Evolutionary conservation across 306 rosid species (phyloP).

Genomic region (Citrullus amarus): DNA sequence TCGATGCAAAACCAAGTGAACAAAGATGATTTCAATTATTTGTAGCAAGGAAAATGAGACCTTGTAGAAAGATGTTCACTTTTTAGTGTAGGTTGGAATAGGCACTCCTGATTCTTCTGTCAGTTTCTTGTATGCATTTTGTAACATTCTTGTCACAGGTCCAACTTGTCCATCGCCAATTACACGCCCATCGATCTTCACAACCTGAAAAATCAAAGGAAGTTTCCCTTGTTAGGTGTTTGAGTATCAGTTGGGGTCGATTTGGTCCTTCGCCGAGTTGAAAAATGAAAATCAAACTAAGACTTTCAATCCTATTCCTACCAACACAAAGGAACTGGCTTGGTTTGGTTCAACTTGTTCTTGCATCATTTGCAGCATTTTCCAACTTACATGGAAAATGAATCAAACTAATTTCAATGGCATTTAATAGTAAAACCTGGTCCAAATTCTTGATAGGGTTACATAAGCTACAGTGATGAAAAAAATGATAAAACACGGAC

Average conservation of each 20-base stretch:
- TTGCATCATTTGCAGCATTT: background rate
- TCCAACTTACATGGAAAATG: background rate
- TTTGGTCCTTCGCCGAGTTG: background rate
- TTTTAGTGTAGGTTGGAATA: conserved; percentile 30
- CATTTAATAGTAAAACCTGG: background rate
- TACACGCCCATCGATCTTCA: conserved; percentile 77
- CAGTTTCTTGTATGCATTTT: conserved; percentile 53
- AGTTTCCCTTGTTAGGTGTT: background rate
- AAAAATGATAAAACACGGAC: background rate
- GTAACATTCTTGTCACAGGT: conserved; percentile 51
- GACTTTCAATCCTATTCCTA: background rate
- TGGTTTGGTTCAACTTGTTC: background rate
- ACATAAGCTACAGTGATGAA: background rate
- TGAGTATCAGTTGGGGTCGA: background rate
- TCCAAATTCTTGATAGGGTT: background rate
- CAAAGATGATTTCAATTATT: background rate
- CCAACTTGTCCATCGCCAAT: conserved; percentile 77
- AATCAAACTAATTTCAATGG: background rate
- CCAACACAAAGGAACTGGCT: background rate
- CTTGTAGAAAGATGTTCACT: background rate
- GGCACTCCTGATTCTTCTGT: conserved; percentile 56
- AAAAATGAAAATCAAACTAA: background rate
- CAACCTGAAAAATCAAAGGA: conserved; percentile 38
- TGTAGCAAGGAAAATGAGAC: conserved; percentile 6
- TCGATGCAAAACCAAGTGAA: background rate